Base-by-base conservation (phyloP, 805 yeast species). In the Starmerella bombi region DNA sequence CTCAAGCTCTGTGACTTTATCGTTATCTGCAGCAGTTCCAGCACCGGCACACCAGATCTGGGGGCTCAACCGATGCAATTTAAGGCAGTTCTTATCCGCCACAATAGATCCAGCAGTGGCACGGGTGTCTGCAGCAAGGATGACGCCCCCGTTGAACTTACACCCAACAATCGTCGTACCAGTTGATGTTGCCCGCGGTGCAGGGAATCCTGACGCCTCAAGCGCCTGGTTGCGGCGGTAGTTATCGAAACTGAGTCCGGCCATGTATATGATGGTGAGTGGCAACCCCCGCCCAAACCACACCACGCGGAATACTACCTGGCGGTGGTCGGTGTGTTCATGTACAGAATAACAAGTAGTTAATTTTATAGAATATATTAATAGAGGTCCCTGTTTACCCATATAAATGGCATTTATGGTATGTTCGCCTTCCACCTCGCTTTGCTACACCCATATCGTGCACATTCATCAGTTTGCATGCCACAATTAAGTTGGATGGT, bases 131-230 rank as follows among this genome's bases (percentile, higher is more conserved):
- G 98, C 98, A 10, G 98, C 97, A 62, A 91, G 84, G 30, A 91
- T 84, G 22, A 88, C 98, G 53, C 98, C 98, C 46, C 84, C 88
- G 40, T 81, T 67, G 62, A 80, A 88, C 57, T 80, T 81, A 59
- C 93, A 82, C 38, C 98, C 98, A 19, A 91, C 98, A 66, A 91
- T 91, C 0, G 98, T 91, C n/a, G 98, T 91, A 67, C 98, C 98
- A 1, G 98, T 91, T 18, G 96, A 84, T 1, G 98, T 91, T 28
- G 94, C 93, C 49, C 70, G 78, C 40, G 97, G 96, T 27, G 74
- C 66, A 3, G 77, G 74, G 54, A 71, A 74, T 10, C 96, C 94
- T 49, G 75, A 70, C 18, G 78, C 66, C 15, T 80, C 69, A 40
- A 91, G 69, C 51, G 65, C 76, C 44, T 72, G 73, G 62, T 91